phyloP scores from a whole-genome alignment of 2,329 filamentous ascomycete genomes.

The Penicillium sclerotiorum region DNA sequence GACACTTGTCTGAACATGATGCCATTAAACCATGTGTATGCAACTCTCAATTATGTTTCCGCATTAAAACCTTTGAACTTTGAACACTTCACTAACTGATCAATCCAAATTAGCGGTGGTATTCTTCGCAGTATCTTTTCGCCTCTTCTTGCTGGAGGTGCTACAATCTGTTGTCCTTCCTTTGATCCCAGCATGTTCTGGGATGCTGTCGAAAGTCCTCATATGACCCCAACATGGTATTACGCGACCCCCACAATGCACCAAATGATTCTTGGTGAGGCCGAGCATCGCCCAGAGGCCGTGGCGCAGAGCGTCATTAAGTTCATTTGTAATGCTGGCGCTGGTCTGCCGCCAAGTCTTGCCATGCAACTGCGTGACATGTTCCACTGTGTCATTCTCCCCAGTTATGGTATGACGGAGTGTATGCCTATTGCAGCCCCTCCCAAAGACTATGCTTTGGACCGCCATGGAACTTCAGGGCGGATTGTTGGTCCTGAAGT shows the following conservation, averaged over 20 bases:
- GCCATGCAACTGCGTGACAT: slow-evolving; percentile 53
- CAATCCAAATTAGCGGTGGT: slow-evolving; percentile 45
- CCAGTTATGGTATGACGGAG: slow-evolving; percentile 64
- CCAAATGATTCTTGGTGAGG: slow-evolving; percentile 55
- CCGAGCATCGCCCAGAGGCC: slow-evolving; percentile 42
- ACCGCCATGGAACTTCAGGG: slow-evolving; percentile 58
- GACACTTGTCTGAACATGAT: slow-evolving; percentile 63
- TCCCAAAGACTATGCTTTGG: slow-evolving; percentile 55
- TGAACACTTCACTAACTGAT: background rate
- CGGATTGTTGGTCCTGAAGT: slow-evolving; percentile 56
- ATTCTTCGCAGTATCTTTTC: slow-evolving; percentile 59
- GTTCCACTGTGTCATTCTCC: slow-evolving; percentile 56
- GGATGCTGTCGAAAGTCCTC: slow-evolving; percentile 53
- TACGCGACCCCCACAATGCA: slow-evolving; percentile 63
- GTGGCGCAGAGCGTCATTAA: slow-evolving; percentile 50
- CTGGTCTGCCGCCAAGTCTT: slow-evolving; percentile 55
- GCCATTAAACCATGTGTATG: slow-evolving; percentile 61
- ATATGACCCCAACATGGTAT: slow-evolving; percentile 56
- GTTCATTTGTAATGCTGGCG: slow-evolving; percentile 60
- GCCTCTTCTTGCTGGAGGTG: slow-evolving; percentile 57
- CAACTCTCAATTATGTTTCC: slow-evolving; percentile 7
- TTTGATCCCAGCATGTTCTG: slow-evolving; percentile 61
- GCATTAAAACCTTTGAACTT: background rate
- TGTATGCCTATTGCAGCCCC: slow-evolving; percentile 63
- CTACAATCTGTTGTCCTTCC: slow-evolving; percentile 56